phyloP scores from a whole-genome alignment of 768 basidiomycete species.

The Coprinellus aureogranulatus region DNA sequence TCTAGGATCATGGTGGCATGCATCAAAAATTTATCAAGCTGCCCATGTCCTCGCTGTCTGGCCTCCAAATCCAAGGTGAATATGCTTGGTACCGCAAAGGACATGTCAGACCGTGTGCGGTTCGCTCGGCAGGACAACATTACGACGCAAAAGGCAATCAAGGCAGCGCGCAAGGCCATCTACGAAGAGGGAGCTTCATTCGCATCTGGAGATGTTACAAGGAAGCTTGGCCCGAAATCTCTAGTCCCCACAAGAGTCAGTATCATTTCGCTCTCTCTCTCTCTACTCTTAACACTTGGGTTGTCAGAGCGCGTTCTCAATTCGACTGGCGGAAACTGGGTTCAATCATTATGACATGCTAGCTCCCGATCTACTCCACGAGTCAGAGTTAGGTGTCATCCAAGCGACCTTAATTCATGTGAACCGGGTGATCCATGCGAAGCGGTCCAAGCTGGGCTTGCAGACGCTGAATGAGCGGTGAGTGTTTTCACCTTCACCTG shows the following conservation, averaged over 20 bases:
- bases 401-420: slow-evolving; percentile 35
- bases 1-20: slow-evolving; percentile 31
- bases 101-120: slow-evolving; percentile 35
- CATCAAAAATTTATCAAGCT: slow-evolving; percentile 23
- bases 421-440: too few species aligned
- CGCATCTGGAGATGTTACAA: slow-evolving; percentile 20
- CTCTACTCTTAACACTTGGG: neutral
- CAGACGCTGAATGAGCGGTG: too few species aligned
- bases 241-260: slow-evolving; percentile 14
- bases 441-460: too few species aligned
- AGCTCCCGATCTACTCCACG: slow-evolving; percentile 36
- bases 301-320: slow-evolving; percentile 31
- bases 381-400: slow-evolving; percentile 37
- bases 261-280: neutral
- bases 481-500: too few species aligned
- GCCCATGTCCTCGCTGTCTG: slow-evolving; percentile 39
- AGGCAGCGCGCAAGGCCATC: slow-evolving; percentile 19
- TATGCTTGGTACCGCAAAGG: slow-evolving; percentile 38
- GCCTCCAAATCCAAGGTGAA: slow-evolving; percentile 28
- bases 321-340: slow-evolving; percentile 7
- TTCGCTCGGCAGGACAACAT: slow-evolving; percentile 31
- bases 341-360: slow-evolving; percentile 28
- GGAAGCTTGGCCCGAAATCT: slow-evolving; percentile 19
- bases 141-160: slow-evolving; percentile 12
- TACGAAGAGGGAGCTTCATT: slow-evolving; percentile 25